phyloP scores from a whole-genome alignment of 352 stramenopile species.

The Pythium brachiatum region DNA sequence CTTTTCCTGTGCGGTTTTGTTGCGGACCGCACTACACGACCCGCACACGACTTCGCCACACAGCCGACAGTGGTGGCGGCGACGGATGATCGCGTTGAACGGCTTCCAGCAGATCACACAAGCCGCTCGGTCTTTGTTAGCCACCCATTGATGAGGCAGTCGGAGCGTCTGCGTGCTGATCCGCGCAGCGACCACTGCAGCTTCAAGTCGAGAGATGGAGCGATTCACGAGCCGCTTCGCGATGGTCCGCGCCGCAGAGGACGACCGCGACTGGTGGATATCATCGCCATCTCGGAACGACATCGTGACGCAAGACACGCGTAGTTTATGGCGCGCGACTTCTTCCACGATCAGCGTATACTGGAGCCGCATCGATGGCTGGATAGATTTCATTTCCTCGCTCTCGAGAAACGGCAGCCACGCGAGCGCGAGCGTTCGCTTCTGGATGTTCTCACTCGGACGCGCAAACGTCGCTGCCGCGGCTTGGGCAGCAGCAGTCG shows the following conservation, averaged over 20 bases:
- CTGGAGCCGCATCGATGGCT: constrained; percentile 40
- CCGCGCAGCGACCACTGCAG: constrained; percentile 40
- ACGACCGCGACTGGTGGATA: constrained; percentile 31
- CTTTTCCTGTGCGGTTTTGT: constrained; percentile 31
- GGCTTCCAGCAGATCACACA: constrained; percentile 71
- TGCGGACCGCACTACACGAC: constrained; percentile 46
- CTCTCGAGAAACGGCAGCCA: constrained; percentile 50
- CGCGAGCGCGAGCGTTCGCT: constrained; percentile 53
- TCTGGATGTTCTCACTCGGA: constrained; percentile 47
- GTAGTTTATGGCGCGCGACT: constrained; percentile 40
- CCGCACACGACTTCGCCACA: constrained; percentile 67
- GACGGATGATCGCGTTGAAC: constrained; percentile 53
- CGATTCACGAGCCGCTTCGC: constrained; percentile 43
- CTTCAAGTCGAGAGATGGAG: constrained; percentile 48
- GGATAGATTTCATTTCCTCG: constrained; percentile 9
- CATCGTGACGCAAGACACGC: constrained; percentile 54
- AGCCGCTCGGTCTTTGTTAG: constrained; percentile 48
- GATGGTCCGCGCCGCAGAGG: constrained; percentile 33
- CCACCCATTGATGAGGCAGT: constrained; percentile 54
- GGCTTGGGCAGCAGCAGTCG: constrained; percentile 23
- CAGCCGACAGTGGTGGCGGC: constrained; percentile 63
- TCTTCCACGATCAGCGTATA: constrained; percentile 69
- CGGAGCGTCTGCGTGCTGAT: constrained; percentile 46
- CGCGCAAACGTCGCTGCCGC: constrained; percentile 16
- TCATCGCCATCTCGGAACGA: constrained; percentile 48